phyloP scores from a whole-genome alignment of 352 stramenopile species.

The Globisporangium sylvaticum region DNA sequence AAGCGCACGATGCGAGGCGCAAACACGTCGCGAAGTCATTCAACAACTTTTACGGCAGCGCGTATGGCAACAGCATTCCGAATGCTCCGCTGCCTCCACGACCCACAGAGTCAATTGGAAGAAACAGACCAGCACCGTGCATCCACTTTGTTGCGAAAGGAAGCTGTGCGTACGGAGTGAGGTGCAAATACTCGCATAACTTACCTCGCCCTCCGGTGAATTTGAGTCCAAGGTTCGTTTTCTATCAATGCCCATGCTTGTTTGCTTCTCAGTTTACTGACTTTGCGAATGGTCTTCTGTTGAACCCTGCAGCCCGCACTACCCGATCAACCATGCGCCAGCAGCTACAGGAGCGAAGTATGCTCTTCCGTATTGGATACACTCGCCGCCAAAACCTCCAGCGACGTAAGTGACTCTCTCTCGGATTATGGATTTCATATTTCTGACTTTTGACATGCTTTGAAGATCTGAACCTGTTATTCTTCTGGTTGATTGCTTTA shows the following conservation, averaged over 20 bases:
- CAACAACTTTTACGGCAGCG: conserved; percentile 1
- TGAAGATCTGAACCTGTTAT: background rate
- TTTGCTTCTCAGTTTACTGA: background rate
- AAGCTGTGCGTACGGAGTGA: conserved; percentile 43
- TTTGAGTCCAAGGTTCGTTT: background rate
- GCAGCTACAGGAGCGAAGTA: background rate
- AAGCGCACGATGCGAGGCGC: background rate
- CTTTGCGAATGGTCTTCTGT: background rate
- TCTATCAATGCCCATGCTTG: background rate
- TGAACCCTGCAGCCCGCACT: background rate
- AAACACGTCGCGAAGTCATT: background rate
- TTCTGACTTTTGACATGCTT: background rate
- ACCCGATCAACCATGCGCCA: background rate
- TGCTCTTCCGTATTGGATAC: conserved; percentile 7
- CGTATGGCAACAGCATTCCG: conserved; percentile 9
- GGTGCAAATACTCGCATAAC: conserved; percentile 63
- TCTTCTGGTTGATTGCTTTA: background rate
- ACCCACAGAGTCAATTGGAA: background rate
- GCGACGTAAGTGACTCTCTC: background rate
- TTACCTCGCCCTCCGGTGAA: background rate
- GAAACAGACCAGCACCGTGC: conserved; percentile 17
- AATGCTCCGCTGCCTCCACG: background rate
- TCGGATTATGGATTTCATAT: background rate
- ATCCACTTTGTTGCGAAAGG: conserved; percentile 39
- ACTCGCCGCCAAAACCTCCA: conserved; percentile 4